Base-by-base conservation (phyloP, 1,139 yeast species). In the Yamadazyma oceani region DNA sequence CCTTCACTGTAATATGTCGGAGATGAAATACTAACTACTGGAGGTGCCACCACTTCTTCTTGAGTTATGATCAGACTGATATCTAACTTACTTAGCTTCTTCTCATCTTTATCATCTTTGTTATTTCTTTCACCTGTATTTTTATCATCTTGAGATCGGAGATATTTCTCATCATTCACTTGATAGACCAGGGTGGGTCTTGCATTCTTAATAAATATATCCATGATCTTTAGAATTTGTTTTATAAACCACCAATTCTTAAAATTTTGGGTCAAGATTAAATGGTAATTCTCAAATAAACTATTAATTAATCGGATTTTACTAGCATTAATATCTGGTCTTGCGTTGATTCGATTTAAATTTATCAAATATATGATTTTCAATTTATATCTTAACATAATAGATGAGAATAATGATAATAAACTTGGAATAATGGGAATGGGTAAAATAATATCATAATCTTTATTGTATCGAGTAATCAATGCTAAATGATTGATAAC, bases 231-330 rank as follows among this genome's bases (percentile, higher is more conserved):
- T 4, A 51, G 24, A 2, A 51, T 50, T 27, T 55, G 55, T 9
- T 37, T 39, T 4, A 55, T 45, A 35, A 55, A 55, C 54, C 54
- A 53, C 61, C 61, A 57, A 19, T 41, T 48, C 3, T 36, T 32
- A 15, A 49, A 44, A 11, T 44, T 37, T 17, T 31, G 31, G 8
- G 38, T 31, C 16, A 50, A 31, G 13, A 42, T 42, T 9, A 26
- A 26, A 19, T 45, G 37, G 24, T 40, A 49, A 1, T 37, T 41
- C 2, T 41, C 37, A 19, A 41, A 44, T 1, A 45, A 35, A 6
- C 24, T 14, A 14, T 39, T 32, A 12, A 49, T 31, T 16, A 11
- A 4, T 8, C 26, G 26, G 2, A 46, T 38, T 16, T 32, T 39
- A 8, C 32, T 32, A 2, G 28, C 16, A 17, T 15, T 36, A 5